Conservation (phyloP, 2,329 filamentous ascomycete genomes). For the Endoconidiophora polonica region DNA sequence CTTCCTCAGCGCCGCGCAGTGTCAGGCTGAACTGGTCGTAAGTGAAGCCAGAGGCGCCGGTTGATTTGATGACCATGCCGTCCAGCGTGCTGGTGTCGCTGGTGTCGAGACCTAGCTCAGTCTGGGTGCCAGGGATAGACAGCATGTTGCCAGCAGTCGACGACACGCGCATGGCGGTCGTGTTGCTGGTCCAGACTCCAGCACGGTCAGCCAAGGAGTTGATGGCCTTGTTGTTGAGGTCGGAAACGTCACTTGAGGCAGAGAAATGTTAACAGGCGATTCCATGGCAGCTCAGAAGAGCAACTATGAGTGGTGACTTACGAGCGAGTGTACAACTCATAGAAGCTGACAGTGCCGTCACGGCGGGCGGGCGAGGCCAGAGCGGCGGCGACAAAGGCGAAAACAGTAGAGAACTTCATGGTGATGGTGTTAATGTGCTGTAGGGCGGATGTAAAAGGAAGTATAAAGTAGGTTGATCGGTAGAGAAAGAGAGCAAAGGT, state of each 20-base stretch:
- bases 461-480: background rate
- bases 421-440: background rate
- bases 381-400: slow-evolving; percentile 6
- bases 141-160: background rate
- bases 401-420: slow-evolving; percentile 7
- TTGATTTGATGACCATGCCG: background rate
- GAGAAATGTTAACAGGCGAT: background rate
- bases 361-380: slow-evolving; percentile 5
- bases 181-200: slow-evolving; percentile 6
- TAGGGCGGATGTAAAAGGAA: background rate
- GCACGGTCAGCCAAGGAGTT: background rate
- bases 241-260: background rate
- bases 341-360: background rate
- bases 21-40: slow-evolving; percentile 1
- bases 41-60: background rate
- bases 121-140: background rate
- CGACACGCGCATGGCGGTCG: slow-evolving; percentile 2
- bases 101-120: slow-evolving; percentile 1
- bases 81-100: background rate
- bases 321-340: slow-evolving; percentile 5
- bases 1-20: background rate
- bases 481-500: background rate
- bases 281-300: background rate
- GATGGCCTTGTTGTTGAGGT: slow-evolving; percentile 9
- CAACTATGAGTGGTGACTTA: background rate